These are phyloP conservation scores for Emmonsiellopsis sp. DNA, from an alignment of 2,329 filamentous ascomycete species.

Conservation along the genomic window DNA sequence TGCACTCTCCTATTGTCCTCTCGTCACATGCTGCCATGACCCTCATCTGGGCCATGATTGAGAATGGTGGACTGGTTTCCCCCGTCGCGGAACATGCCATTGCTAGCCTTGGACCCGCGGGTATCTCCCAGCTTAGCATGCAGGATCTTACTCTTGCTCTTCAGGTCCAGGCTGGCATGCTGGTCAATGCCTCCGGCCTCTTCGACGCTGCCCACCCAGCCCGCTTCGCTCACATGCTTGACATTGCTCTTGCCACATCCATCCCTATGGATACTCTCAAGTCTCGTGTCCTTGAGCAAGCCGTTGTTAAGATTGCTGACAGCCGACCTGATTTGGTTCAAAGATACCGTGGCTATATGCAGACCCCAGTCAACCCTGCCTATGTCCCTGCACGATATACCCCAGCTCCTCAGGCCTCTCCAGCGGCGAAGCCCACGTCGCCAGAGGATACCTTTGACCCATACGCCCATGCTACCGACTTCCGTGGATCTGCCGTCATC, in stretches of 20 bases:
- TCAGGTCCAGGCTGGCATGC: conserved; percentile 48
- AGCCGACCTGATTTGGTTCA: conserved; percentile 38
- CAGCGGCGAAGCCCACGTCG: conserved; percentile 48
- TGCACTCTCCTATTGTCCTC: conserved; percentile 43
- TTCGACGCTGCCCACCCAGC: conserved; percentile 50
- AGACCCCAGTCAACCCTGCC: conserved; percentile 32
- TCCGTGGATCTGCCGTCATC: conserved; percentile 85
- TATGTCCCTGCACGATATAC: conserved; percentile 33
- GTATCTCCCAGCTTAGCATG: conserved; percentile 46
- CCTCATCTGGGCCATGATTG: conserved; percentile 55
- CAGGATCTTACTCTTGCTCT: conserved; percentile 49
- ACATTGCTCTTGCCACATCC: conserved; percentile 45
- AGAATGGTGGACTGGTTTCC: conserved; percentile 54
- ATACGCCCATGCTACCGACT: conserved; percentile 82
- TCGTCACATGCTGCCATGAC: conserved; percentile 49
- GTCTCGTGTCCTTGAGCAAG: conserved; percentile 49
- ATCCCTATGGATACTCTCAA: conserved; percentile 49
- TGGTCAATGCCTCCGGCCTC: conserved; percentile 30
- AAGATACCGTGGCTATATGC: conserved; percentile 51
- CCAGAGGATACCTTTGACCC: conserved; percentile 84
- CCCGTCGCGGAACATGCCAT: conserved; percentile 53
- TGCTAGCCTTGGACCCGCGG: conserved; percentile 51
- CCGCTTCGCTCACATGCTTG: conserved; percentile 54
- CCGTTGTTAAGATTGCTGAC: conserved; percentile 44
- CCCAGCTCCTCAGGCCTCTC: conserved; percentile 37